Percentiles rank a stretch among this genome's conserved stretches.
phyloP scores from a whole-genome alignment of 2,329 filamentous ascomycete species.

The Cryoendolithus antarcticus region DNA sequence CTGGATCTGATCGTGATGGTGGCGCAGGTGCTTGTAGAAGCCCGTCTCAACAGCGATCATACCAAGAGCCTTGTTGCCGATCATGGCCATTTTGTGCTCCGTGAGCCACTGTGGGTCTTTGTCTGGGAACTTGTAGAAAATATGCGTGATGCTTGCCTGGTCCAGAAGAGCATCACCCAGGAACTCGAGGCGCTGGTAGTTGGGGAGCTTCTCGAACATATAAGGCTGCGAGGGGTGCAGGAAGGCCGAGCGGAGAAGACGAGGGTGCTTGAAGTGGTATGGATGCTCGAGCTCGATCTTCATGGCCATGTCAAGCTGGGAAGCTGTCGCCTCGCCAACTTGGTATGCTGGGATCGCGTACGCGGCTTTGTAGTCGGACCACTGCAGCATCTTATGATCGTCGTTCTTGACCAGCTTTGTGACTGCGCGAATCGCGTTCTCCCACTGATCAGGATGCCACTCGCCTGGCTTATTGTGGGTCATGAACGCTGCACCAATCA shows the following conservation, averaged over 20 bases:
- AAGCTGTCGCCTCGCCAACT: constrained; percentile 45
- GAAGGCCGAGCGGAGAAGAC: constrained; percentile 72
- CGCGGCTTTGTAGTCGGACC: constrained; percentile 57
- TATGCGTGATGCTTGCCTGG: constrained; percentile 68
- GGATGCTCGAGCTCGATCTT: constrained; percentile 49
- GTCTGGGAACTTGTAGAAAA: constrained; percentile 64
- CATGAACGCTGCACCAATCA: constrained; percentile 75
- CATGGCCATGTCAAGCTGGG: constrained; percentile 55
- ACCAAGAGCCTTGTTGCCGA: constrained; percentile 86
- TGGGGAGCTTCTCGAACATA: constrained; percentile 65
- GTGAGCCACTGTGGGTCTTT: constrained; percentile 94
- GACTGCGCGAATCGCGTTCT: constrained; percentile 52
- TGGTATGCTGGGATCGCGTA: constrained; percentile 67
- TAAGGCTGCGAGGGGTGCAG: constrained; percentile 73
- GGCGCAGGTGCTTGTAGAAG: constrained; percentile 60
- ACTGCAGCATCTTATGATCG: constrained; percentile 58
- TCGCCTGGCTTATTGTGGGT: constrained; percentile 35
- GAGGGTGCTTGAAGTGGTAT: constrained; percentile 62
- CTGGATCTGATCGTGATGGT: constrained; percentile 38
- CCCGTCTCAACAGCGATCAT: constrained; percentile 66
- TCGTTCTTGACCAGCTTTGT: constrained; percentile 56
- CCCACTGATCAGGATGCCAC: constrained; percentile 39
- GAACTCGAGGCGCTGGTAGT: constrained; percentile 86
- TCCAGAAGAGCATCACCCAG: constrained; percentile 81
- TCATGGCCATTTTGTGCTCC: constrained; percentile 98